These are phyloP conservation scores for Capsicum baccatum DNA, from an alignment of 257 asterid genomes.

Conservation along the genomic window DNA sequence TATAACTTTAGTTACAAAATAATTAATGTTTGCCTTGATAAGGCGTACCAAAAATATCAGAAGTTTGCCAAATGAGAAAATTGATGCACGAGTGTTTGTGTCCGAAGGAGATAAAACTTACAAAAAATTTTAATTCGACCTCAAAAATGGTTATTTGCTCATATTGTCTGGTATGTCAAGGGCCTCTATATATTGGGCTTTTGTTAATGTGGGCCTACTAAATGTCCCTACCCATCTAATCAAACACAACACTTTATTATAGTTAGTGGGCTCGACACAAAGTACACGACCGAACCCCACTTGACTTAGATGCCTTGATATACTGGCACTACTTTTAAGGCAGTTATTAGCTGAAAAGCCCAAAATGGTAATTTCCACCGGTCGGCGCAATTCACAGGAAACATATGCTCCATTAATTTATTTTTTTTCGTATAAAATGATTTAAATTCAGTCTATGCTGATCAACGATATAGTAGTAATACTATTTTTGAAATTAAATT, in stretches of 20 bases:
- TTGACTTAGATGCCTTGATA: not conserved
- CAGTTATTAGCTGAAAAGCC: conserved; percentile 42
- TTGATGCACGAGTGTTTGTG: not conserved
- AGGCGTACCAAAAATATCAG: not conserved
- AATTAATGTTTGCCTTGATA: too few relatives aligned
- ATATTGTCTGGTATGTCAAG: not conserved
- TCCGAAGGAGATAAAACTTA: too few relatives aligned
- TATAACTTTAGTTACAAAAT: too few relatives aligned
- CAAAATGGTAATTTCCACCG: conserved; percentile 43
- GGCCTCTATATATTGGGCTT: conserved; percentile 10
- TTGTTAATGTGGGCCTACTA: not conserved
- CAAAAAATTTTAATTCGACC: not conserved
- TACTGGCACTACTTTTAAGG: conserved; percentile 48
- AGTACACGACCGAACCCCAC: conserved; percentile 20
- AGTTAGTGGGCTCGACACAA: not conserved
- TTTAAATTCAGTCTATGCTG: not conserved
- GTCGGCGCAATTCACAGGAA: conserved; percentile 35
- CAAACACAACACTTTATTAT: not conserved
- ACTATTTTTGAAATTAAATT: not conserved
- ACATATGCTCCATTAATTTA: not conserved
- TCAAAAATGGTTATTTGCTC: not conserved
- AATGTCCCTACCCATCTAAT: not conserved
- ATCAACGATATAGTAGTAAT: not conserved
- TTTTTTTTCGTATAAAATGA: not conserved
- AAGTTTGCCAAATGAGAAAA: not conserved